A percentile compares a stretch with the other conserved stretches of the same genome.
phyloP scores from a whole-genome alignment of 352 stramenopile species.

The Lagenidium sp. region DNA sequence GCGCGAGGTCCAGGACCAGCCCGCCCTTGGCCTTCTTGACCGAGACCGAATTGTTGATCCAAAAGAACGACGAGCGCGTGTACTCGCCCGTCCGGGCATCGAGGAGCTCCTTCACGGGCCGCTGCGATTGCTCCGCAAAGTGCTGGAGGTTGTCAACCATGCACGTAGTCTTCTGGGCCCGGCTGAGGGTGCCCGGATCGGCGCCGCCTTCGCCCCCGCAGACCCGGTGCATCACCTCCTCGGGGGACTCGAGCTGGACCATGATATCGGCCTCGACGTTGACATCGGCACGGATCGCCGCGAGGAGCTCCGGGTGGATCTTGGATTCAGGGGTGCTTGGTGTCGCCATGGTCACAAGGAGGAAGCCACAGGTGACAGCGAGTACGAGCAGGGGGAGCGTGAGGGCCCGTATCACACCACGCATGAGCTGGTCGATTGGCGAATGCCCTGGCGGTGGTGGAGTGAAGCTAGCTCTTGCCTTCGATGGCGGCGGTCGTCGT shows the following conservation, averaged over 20 bases:
- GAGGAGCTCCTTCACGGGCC: slow-evolving; percentile 35
- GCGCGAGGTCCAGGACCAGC: slow-evolving; percentile 28
- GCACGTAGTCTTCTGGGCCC: slow-evolving; percentile 25
- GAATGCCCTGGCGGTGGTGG: not conserved
- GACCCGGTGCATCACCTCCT: slow-evolving; percentile 18
- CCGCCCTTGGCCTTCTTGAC: slow-evolving; percentile 26
- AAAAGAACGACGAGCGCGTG: slow-evolving; percentile 31
- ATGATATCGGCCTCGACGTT: slow-evolving; percentile 31
- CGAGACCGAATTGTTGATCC: slow-evolving; percentile 60
- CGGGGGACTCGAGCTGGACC: slow-evolving; percentile 35
- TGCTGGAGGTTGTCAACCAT: slow-evolving; percentile 37
- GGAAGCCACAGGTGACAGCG: too few species aligned
- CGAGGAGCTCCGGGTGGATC: slow-evolving; percentile 20
- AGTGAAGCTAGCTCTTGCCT: too few species aligned
- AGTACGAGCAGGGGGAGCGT: slow-evolving; percentile 1
- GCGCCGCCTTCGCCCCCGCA: slow-evolving; percentile 8
- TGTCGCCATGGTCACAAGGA: too few species aligned
- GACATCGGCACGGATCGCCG: slow-evolving; percentile 16
- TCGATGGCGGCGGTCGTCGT: too few species aligned
- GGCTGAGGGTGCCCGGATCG: slow-evolving; percentile 12
- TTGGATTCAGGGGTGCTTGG: too few species aligned
- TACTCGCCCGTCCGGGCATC: slow-evolving; percentile 17
- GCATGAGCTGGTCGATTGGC: not conserved
- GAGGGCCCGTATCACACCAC: not conserved
- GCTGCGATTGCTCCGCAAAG: slow-evolving; percentile 36